Evolutionary conservation across 2,329 filamentous ascomycete species (phyloP), one percentile per base, ranked within the genome.

Genomic region (Chrysoporthe austroafricana): DNA sequence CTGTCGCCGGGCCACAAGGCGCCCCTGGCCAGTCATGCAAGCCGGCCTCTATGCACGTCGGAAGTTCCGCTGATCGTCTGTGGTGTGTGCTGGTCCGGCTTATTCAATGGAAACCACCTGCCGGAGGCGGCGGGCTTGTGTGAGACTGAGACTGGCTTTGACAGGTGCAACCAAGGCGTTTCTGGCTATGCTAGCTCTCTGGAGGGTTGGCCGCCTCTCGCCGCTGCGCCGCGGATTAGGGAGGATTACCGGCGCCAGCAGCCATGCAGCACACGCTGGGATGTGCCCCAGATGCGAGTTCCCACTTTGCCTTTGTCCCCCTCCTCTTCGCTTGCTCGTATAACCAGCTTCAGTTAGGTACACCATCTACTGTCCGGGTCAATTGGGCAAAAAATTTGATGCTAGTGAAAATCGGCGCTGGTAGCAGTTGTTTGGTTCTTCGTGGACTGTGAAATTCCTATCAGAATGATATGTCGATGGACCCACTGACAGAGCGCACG

Each of bases 1-100:
- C 54, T 39, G 54, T 57, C 32, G 52, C 21, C 52, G 5, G 52
- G 34, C 54, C 54, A 57, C 54, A 39, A 57, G 32, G 32, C 54
- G 32, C 3, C 50, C 34, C 54, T n/a, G 54, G 32, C n/a, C 54
- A 57, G 11, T 16, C 54, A 56, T 57, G 54, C 54, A 39, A 11
- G 32, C 4, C 32, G 18, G 34, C 14, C 16, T 57, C 54, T 39
- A 57, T 57, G 34, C 54, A 57, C 32, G 34, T 39, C 34, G 52
- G 32, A 57, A 39, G 54, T 57, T 39, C 54, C 36, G 54, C 54
- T 57, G 34, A 57, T 39, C 14, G 34, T n/a, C 21, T 52, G 50
- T 39, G 32, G 54, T 57, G 54, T 26, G 18, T 34, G 54, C 54
- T 39, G 18, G n/a, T 13, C 54, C 34, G 54, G 54, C 54, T 57